Percentiles rank a stretch among this genome's conserved stretches.
Conservation (phyloP, 2,329 filamentous ascomycete genomes). For the Colletotrichum tropicicola region DNA sequence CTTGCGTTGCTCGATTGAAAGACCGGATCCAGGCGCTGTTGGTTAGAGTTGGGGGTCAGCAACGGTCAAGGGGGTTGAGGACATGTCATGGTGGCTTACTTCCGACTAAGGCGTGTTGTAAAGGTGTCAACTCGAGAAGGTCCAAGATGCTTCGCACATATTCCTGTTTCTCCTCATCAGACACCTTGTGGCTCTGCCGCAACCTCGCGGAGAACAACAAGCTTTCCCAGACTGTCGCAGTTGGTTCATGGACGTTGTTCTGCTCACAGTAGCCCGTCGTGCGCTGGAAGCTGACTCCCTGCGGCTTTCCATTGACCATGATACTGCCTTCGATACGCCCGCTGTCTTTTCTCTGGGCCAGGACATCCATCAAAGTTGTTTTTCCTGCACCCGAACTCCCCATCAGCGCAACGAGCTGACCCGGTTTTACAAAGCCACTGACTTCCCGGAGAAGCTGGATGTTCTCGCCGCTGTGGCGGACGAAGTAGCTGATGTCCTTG, state of each 20-base stretch:
- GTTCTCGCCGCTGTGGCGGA: slow-evolving; percentile 50
- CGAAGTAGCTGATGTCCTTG: slow-evolving; percentile 17
- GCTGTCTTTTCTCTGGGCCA: slow-evolving; percentile 66
- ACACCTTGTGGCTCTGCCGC: slow-evolving; percentile 63
- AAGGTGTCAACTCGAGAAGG: slow-evolving; percentile 69
- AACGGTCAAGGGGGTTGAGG: too few species aligned
- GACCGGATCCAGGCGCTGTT: slow-evolving; percentile 47
- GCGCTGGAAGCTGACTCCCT: slow-evolving; percentile 5
- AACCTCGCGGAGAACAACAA: slow-evolving; percentile 73
- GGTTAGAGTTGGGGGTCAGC: too few species aligned
- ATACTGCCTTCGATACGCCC: slow-evolving; percentile 32
- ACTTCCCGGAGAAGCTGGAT: slow-evolving; percentile 68
- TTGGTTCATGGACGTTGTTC: slow-evolving; percentile 56
- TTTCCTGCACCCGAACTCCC: slow-evolving; percentile 47
- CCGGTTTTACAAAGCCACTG: slow-evolving; percentile 76
- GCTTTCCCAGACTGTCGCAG: slow-evolving; percentile 72
- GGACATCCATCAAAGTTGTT: slow-evolving; percentile 65
- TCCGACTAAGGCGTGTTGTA: slow-evolving; percentile 69
- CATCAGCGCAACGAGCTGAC: slow-evolving; percentile 71
- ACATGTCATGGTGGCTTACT: too few species aligned
- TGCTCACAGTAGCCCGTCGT: slow-evolving; percentile 18
- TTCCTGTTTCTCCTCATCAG: slow-evolving; percentile 68
- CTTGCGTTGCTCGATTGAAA: slow-evolving; percentile 64
- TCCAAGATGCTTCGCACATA: slow-evolving; percentile 75
- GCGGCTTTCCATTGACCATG: slow-evolving; percentile 20